Conservation (phyloP, 1,284 basidiomycete species). For the Microbotryum saponariae region DNA sequence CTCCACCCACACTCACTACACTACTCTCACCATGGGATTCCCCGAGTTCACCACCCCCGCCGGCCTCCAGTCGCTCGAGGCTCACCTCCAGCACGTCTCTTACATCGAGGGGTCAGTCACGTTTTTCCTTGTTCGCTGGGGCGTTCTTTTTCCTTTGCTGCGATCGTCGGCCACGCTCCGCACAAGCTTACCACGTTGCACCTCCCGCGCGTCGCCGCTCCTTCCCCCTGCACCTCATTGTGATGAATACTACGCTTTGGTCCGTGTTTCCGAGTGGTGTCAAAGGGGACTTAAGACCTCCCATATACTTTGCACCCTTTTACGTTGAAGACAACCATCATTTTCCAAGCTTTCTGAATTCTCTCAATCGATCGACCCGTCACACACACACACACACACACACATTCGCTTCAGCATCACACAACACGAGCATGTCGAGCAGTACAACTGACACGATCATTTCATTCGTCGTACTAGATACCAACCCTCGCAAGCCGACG, state of each 20-base stretch:
- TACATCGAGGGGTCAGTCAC: conserved; percentile 85
- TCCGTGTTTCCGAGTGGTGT: conserved; percentile 90
- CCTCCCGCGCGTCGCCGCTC: conserved; percentile 8
- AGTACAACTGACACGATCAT: conserved; percentile 2
- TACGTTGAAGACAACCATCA: conserved; percentile 59
- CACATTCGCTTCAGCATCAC: conserved; percentile 5
- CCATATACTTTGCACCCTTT: conserved; percentile 48
- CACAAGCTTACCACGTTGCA: neutral
- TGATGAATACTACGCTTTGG: conserved; percentile 84
- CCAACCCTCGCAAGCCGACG: conserved; percentile 93
- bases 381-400: too few relatives aligned
- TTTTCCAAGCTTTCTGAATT: conserved; percentile 78
- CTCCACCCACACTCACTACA: too few relatives aligned
- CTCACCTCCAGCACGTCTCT: conserved; percentile 73
- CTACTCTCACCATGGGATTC: conserved; percentile 22
- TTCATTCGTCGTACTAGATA: conserved; percentile 53
- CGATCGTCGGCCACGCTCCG: neutral
- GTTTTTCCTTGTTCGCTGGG: neutral
- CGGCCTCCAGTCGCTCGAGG: conserved; percentile 68
- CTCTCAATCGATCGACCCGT: neutral
- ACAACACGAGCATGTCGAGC: neutral
- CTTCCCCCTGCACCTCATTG: conserved; percentile 27
- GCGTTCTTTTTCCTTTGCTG: neutral
- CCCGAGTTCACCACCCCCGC: conserved; percentile 28
- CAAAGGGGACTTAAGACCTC: conserved; percentile 75